Base-by-base conservation (phyloP, 2,329 filamentous ascomycete species). In the Alternaria atra region DNA sequence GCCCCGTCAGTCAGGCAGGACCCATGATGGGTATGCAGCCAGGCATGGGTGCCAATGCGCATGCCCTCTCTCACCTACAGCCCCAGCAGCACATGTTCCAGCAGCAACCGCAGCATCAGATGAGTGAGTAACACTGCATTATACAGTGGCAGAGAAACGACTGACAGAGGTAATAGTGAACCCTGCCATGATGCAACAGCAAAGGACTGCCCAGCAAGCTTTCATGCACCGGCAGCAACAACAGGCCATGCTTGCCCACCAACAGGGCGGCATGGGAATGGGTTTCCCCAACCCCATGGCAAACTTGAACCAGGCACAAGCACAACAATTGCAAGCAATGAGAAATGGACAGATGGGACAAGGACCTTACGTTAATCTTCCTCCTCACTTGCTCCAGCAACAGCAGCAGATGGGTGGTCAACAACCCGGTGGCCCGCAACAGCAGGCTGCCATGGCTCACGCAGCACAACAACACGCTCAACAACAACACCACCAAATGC, bases 11-110 rank as follows among this genome's bases (percentile, higher is more conserved):
- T 75, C 89, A 91, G 71, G 87, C 86, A 48, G 85, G 84, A 29
- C 86, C 88, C 58, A 87, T 93, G 84, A 92, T 94, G 90, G 89
- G 86, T 59, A 92, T 94, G 88, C 90, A 90, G 65, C 90, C 89
- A 30, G 87, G 90, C 63, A 82, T 81, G 66, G 85, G 83, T 55
- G 85, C 84, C 27, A 90, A 88, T 78, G 85, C 87, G 61, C 90
- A 92, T 79, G 89, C 89, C 17, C 80, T 93, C 70, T 89, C 90
- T 73, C 91, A 94, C 74, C 77, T 93, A 55, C 91, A 84, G 73
- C 89, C 90, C 12, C 84, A 86, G 69, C 84, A 86, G 69, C 86
- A 84, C 61, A 82, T 86, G 77, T 84, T 86, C 67, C 83, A 84
- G 60, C 81, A 80, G 52, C 81, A 80, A 66, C 83, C 82, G 64